Evolutionary conservation across 345 rosid genomes (phyloP).

Genomic region (Gossypioides kirkii): DNA sequence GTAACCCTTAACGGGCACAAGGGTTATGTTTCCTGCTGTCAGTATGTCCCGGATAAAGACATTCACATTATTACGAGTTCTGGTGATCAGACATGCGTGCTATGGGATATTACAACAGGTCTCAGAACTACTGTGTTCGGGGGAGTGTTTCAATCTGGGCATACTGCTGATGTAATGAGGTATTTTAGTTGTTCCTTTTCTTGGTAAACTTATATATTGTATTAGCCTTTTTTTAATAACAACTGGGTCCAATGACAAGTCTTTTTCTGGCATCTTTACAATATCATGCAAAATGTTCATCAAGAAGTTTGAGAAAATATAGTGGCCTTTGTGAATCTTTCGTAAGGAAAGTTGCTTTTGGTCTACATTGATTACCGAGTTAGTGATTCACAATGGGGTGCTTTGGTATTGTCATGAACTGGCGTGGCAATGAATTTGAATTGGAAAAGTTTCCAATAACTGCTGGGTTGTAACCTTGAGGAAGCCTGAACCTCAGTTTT

Average conservation of each 20-base stretch:
- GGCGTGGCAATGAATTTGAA: not conserved
- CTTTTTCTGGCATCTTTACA: not conserved
- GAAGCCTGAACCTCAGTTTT: not conserved
- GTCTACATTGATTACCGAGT: not conserved
- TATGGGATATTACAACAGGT: conserved; percentile 97
- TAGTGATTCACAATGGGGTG: not conserved
- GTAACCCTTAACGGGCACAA: conserved; percentile 84
- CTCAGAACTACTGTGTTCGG: conserved; percentile 92
- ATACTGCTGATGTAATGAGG: conserved; percentile 92
- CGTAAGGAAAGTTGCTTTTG: not conserved
- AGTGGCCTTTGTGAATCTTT: not conserved
- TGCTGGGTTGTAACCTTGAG: not conserved
- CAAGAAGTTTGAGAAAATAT: not conserved
- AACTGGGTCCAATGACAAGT: not conserved
- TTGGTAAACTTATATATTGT: conserved; percentile 5
- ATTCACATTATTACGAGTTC: conserved; percentile 82
- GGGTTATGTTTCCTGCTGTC: conserved; percentile 92
- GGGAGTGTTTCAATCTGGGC: conserved; percentile 97
- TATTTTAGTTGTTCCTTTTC: conserved; percentile 23
- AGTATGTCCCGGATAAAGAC: conserved; percentile 90
- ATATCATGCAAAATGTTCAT: conserved; percentile 1
- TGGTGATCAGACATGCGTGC: conserved; percentile 83
- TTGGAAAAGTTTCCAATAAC: not conserved
- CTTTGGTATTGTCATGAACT: not conserved
- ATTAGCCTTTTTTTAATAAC: not conserved